phyloP scores from a whole-genome alignment of 768 basidiomycete species.

The Boletus fagicola region DNA sequence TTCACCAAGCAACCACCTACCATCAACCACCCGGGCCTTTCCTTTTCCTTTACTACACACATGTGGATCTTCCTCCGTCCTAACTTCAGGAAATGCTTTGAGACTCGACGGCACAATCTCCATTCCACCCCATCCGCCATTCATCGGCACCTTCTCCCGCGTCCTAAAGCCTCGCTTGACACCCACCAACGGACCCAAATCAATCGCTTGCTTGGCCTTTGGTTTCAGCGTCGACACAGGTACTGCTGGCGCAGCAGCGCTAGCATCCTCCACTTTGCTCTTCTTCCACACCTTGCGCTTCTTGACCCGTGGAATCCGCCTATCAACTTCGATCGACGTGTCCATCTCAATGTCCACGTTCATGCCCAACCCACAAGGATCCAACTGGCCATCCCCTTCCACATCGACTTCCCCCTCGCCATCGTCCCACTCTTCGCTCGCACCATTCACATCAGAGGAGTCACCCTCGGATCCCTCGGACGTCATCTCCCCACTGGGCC shows the following conservation, averaged over 20 bases:
- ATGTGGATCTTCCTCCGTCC: conserved; percentile 6
- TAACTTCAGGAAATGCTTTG: conserved; percentile 14
- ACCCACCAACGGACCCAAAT: conserved; percentile 67
- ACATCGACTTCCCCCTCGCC: conserved; percentile 20
- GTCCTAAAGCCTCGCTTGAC: conserved; percentile 60
- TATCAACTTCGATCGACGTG: conserved; percentile 3
- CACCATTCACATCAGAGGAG: conserved; percentile 12
- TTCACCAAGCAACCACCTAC: conserved; percentile 19
- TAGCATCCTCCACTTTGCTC: conserved; percentile 9
- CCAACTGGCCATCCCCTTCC: conserved; percentile 21
- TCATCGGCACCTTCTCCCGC: conserved; percentile 50
- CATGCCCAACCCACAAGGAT: conserved; percentile 22
- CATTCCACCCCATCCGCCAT: conserved; percentile 63
- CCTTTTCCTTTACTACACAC: conserved; percentile 19
- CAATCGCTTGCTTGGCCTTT: conserved; percentile 23
- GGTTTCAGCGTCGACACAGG: background rate
- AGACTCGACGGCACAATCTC: conserved; percentile 47
- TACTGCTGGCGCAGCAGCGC: background rate
- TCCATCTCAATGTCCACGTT: conserved; percentile 23
- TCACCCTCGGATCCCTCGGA: conserved; percentile 24
- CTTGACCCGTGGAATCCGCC: conserved; percentile 12
- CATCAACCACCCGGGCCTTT: conserved; percentile 16
- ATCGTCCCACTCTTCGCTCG: conserved; percentile 20
- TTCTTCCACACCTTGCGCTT: conserved; percentile 25
- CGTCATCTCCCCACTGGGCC: conserved; percentile 30